A percentile compares a stretch with the other conserved stretches of the same genome.
These are phyloP conservation scores for Zelonia costaricensis DNA, from an alignment of 208 protist genomes.

Conservation along the genomic window DNA sequence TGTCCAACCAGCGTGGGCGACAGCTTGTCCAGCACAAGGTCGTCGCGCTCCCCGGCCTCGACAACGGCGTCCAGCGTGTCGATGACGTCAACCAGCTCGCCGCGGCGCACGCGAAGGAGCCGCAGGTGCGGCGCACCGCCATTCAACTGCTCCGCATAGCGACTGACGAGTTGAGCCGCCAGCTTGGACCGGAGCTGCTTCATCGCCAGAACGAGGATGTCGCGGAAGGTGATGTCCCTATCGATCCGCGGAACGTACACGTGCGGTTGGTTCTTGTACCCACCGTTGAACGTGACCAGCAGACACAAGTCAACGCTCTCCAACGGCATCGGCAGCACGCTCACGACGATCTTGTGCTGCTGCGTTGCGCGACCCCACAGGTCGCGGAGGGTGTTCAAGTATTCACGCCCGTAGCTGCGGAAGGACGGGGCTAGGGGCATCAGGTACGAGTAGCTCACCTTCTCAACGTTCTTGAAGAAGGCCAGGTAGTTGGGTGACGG, in stretches of 20 bases:
- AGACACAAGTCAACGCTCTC: constrained; percentile 10
- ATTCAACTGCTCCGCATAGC: constrained; percentile 17
- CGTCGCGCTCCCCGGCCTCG: constrained; percentile 1
- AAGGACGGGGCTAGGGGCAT: constrained; percentile 11
- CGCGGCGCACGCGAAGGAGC: constrained; percentile 31
- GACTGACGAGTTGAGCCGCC: not conserved
- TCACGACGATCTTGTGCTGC: constrained; percentile 38
- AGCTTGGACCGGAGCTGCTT: constrained; percentile 34
- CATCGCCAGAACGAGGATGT: constrained; percentile 28
- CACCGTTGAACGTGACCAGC: constrained; percentile 39
- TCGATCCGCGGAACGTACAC: constrained; percentile 34
- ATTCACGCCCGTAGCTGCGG: constrained; percentile 2
- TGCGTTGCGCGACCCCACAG: constrained; percentile 20
- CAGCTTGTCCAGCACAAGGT: constrained; percentile 32
- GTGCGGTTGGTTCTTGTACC: constrained; percentile 43
- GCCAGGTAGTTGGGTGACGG: constrained; percentile 32
- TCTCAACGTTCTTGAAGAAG: constrained; percentile 30
- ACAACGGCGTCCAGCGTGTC: constrained; percentile 19
- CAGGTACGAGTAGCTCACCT: constrained; percentile 18
- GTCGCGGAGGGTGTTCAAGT: constrained; percentile 14
- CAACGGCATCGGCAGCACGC: constrained; percentile 43
- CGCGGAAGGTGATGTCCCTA: constrained; percentile 20
- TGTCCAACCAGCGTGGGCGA: constrained; percentile 22
- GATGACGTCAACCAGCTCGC: constrained; percentile 7
- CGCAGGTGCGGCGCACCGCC: constrained; percentile 14